These are phyloP conservation scores for Camellia sinensis DNA, from an alignment of 148 eudicot genomes.

Conservation along the genomic window DNA sequence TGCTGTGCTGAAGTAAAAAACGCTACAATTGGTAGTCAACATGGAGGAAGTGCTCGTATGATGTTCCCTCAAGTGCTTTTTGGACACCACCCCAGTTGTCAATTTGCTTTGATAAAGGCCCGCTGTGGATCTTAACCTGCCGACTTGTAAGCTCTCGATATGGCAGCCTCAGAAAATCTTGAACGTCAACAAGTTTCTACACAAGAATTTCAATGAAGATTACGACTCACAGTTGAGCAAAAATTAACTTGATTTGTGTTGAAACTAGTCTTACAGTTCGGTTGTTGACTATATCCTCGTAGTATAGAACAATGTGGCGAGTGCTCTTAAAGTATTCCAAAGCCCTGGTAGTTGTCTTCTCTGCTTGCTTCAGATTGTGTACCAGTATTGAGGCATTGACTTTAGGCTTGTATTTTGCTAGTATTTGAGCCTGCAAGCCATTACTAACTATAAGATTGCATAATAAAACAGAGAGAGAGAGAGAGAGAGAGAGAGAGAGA, in stretches of 20 bases:
- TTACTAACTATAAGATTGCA: background rate
- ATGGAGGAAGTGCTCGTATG: conserved; percentile 45
- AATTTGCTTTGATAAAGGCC: conserved; percentile 43
- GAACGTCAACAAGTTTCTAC: conserved; percentile 65
- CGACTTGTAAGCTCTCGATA: conserved; percentile 47
- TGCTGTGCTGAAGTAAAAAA: background rate
- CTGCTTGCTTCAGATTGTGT: conserved; percentile 35
- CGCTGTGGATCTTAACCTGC: conserved; percentile 69
- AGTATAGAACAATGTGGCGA: conserved; percentile 54
- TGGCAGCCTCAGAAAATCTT: conserved; percentile 57
- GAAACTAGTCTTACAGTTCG: conserved; percentile 36
- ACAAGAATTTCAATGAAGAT: background rate
- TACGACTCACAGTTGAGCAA: background rate
- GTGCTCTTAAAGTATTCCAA: conserved; percentile 57
- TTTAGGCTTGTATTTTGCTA: conserved; percentile 62
- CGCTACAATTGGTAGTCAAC: conserved; percentile 34
- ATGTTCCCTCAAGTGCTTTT: conserved; percentile 48
- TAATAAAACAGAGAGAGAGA: background rate
- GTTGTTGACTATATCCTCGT: conserved; percentile 67
- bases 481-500: background rate
- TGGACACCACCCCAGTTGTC: conserved; percentile 60
- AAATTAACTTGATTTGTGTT: background rate
- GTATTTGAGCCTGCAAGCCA: conserved; percentile 59
- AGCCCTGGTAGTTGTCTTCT: conserved; percentile 33
- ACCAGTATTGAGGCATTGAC: conserved; percentile 39